Conservation (phyloP, 176 grass and related monocot species). For the Triticum monococcum region DNA sequence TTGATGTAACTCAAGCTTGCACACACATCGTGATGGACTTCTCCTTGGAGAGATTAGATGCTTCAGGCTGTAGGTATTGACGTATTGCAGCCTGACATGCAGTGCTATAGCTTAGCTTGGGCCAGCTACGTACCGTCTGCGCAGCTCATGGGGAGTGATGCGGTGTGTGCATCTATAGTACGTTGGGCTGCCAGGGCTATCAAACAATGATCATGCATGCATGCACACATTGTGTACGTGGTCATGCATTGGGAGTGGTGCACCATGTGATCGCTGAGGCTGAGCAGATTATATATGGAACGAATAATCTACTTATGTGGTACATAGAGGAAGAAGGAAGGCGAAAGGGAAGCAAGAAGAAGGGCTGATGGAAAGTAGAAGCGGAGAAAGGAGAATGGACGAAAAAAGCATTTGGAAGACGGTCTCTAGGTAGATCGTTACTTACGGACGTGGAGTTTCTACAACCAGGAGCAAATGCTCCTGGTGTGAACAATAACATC, state of each 20-base stretch:
- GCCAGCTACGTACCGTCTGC: not conserved
- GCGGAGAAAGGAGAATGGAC: not conserved
- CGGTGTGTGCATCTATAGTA: constrained; percentile 6
- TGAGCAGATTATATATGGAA: not conserved
- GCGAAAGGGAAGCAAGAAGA: not conserved
- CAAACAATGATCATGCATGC: constrained; percentile 25
- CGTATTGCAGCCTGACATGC: not conserved
- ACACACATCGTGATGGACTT: constrained; percentile 23
- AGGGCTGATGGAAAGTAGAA: not conserved
- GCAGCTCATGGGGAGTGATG: not conserved
- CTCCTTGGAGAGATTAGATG: constrained; percentile 26
- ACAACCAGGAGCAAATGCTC: no score
- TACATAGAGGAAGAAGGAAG: not conserved
- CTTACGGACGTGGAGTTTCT: no score
- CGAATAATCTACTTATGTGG: not conserved
- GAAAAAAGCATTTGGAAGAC: not conserved
- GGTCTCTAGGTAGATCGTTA: not conserved
- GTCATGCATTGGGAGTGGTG: constrained; percentile 31
- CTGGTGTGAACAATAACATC: no score
- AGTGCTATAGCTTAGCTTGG: not conserved
- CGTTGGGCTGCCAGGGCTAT: constrained; percentile 27
- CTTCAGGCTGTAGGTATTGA: not conserved
- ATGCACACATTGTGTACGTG: constrained; percentile 26
- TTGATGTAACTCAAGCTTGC: constrained; percentile 36
- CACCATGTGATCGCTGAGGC: not conserved